phyloP scores from a whole-genome alignment of 2,329 filamentous ascomycete species.

The Rutstroemia sp. region DNA sequence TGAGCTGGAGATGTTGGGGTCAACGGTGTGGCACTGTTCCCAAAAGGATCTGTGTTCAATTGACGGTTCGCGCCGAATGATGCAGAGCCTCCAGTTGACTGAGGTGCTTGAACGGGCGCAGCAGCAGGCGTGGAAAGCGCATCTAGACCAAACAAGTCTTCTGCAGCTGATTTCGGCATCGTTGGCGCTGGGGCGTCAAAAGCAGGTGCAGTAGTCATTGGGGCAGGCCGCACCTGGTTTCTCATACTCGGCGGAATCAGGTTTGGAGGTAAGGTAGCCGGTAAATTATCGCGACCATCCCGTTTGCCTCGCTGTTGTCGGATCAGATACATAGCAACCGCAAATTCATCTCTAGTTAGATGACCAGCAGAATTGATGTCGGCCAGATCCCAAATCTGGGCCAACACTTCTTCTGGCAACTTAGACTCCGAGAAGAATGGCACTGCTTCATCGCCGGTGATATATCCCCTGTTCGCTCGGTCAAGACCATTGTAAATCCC shows the following conservation, averaged over 20 bases:
- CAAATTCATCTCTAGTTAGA: constrained; percentile 83
- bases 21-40: constrained; percentile 31
- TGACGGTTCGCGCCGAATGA: constrained; percentile 42
- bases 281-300: constrained; percentile 54
- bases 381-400: constrained; percentile 94
- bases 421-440: constrained; percentile 90
- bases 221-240: constrained; percentile 43
- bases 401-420: constrained; percentile 78
- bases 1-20: constrained; percentile 25
- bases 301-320: constrained; percentile 75
- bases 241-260: constrained; percentile 85
- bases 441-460: constrained; percentile 92
- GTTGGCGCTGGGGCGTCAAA: constrained; percentile 37
- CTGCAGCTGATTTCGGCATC: constrained; percentile 71
- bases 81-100: constrained; percentile 68
- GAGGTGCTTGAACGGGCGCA: constrained; percentile 47
- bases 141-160: constrained; percentile 91
- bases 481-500: constrained; percentile 79
- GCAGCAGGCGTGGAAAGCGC: constrained; percentile 48
- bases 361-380: constrained; percentile 89
- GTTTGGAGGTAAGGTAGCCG: constrained; percentile 69
- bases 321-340: constrained; percentile 95
- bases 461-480: constrained; percentile 69
- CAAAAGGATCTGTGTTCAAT: constrained; percentile 31
- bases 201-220: constrained; percentile 36